A percentile compares a stretch with the other conserved stretches of the same genome.
Conservation (phyloP, 495 filamentous ascomycete genomes). For the Copromyces sp. region DNA sequence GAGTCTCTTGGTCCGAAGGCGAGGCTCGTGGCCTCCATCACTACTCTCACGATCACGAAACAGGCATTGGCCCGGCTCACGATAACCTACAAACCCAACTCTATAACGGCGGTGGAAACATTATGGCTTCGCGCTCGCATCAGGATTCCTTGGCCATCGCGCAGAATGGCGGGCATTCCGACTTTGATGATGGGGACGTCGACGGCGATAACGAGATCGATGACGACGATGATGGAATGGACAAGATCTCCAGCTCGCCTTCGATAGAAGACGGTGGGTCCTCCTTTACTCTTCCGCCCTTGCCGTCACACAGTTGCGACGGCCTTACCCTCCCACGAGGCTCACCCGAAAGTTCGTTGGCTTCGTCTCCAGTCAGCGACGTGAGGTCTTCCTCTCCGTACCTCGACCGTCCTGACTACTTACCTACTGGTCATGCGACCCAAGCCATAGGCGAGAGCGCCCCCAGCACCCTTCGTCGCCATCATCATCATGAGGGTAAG, state of each 20-base stretch:
- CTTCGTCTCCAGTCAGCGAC: constrained; percentile 18
- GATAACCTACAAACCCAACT: constrained; percentile 22
- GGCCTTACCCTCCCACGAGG: constrained; percentile 30
- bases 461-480: constrained; percentile 22
- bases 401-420: constrained; percentile 38
- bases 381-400: constrained; percentile 45
- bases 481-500: constrained; percentile 56
- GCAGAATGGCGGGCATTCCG: constrained; percentile 42
- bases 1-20: constrained; percentile 41
- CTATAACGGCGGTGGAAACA: constrained; percentile 11
- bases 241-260: constrained; percentile 95
- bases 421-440: constrained; percentile 27
- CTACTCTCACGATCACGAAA: constrained; percentile 40
- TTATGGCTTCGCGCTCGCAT: constrained; percentile 29
- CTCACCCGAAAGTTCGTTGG: constrained; percentile 15
- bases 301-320: constrained; percentile 27
- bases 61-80: constrained; percentile 37
- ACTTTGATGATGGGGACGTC: constrained; percentile 59
- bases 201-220: constrained; percentile 59
- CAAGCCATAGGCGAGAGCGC: constrained; percentile 29
- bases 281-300: constrained; percentile 18
- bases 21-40: constrained; percentile 37
- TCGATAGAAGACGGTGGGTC: constrained; percentile 97
- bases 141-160: constrained; percentile 44
- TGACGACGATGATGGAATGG: constrained; percentile 85